These are phyloP conservation scores for Mucor velutinosus DNA, from an alignment of 371 early-diverging fungal genomes.

Conservation along the genomic window DNA sequence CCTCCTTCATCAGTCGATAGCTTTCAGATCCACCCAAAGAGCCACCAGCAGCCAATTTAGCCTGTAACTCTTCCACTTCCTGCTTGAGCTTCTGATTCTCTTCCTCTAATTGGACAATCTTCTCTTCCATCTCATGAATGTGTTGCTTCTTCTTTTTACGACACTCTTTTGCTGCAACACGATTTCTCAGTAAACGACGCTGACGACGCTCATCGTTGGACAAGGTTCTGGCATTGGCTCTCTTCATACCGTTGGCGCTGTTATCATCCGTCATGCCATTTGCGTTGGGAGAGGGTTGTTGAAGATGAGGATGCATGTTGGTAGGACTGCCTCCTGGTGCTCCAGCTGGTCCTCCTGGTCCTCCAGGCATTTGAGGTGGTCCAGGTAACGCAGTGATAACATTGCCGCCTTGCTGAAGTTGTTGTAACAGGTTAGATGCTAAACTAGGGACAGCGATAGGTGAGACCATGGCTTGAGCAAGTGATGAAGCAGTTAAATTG, in stretches of 20 bases:
- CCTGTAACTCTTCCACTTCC: conserved; percentile 68
- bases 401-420: conserved; percentile 40
- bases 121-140: conserved; percentile 73
- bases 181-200: conserved; percentile 73
- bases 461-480: conserved; percentile 56
- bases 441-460: conserved; percentile 48
- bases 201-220: conserved; percentile 76
- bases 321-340: conserved; percentile 2
- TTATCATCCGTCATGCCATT: conserved; percentile 16
- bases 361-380: conserved; percentile 35
- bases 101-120: conserved; percentile 62
- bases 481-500: conserved; percentile 47
- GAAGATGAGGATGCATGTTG: neutral
- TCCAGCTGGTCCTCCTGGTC: too few relatives aligned
- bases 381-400: conserved; percentile 52
- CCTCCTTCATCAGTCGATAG: conserved; percentile 63
- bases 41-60: conserved; percentile 58
- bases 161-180: conserved; percentile 83
- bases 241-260: conserved; percentile 20
- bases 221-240: conserved; percentile 44
- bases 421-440: conserved; percentile 37
- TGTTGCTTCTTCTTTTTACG: conserved; percentile 83
- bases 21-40: conserved; percentile 64
- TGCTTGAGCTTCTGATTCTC: conserved; percentile 64
- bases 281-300: neutral